Evolutionary conservation across 2,329 filamentous ascomycete genomes (phyloP).

Genomic region (Aspergillus tanneri): DNA sequence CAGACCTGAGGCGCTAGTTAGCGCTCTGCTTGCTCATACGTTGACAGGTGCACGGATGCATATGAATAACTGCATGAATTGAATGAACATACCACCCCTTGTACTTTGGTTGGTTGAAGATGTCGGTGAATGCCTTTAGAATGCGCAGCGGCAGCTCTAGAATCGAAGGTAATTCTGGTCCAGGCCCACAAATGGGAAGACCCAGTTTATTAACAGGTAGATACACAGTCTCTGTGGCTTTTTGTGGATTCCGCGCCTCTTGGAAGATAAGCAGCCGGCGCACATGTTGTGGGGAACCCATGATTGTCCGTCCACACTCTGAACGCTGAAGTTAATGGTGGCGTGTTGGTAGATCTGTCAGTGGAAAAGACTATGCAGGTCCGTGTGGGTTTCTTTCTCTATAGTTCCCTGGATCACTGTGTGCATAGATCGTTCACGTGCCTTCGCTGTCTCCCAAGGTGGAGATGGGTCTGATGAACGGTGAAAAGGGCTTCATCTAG

Average conservation of each 20-base stretch:
- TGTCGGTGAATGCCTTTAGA: conserved; percentile 39
- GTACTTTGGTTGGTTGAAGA: conserved; percentile 40
- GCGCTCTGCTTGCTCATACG: no score
- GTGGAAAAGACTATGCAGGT: no score
- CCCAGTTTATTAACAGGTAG: conserved; percentile 39
- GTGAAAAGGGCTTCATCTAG: no score
- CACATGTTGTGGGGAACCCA: conserved; percentile 13
- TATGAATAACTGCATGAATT: conserved; percentile 1
- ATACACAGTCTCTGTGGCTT: conserved; percentile 30
- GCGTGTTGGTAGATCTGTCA: no score
- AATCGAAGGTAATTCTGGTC: conserved; percentile 35
- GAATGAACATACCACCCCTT: conserved; percentile 35
- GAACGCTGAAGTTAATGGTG: no score
- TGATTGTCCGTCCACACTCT: conserved; percentile 3
- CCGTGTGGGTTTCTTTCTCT: no score
- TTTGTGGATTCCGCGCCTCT: conserved; percentile 35
- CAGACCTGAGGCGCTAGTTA: conserved; percentile 25
- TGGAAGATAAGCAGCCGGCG: conserved; percentile 40
- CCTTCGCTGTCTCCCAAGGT: no score
- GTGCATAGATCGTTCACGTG: no score
- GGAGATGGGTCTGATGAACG: no score
- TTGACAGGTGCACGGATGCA: no score
- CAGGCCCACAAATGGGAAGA: conserved; percentile 35
- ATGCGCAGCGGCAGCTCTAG: conserved; percentile 36
- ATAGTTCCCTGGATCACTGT: no score